Evolutionary conservation across 805 yeast species (phyloP).

Genomic region (Cyberlindnera japonica): DNA sequence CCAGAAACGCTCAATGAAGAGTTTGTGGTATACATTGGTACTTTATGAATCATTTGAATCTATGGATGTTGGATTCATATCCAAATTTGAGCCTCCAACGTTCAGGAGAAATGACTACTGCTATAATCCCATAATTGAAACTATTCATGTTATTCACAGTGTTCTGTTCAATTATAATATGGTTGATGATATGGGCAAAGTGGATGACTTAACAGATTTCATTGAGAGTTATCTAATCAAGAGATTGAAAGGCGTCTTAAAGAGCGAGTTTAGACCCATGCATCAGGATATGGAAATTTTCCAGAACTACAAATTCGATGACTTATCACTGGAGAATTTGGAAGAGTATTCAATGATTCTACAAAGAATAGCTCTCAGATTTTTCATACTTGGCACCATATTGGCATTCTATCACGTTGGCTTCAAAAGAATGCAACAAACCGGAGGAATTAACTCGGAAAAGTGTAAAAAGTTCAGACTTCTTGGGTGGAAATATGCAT

Average conservation of each 20-base stretch:
- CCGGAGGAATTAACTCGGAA: slow-evolving; percentile 9
- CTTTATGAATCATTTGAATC: slow-evolving; percentile 16
- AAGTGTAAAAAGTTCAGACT: slow-evolving; percentile 5
- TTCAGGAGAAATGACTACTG: slow-evolving; percentile 17
- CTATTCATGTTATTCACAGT: slow-evolving; percentile 15
- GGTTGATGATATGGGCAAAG: slow-evolving; percentile 19
- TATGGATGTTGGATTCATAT: slow-evolving; percentile 18
- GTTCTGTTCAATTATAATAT: slow-evolving; percentile 16
- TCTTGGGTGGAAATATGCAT: slow-evolving; percentile 15
- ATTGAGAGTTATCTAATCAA: slow-evolving; percentile 11
- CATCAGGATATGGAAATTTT: slow-evolving; percentile 7
- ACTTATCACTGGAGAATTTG: slow-evolving; percentile 8
- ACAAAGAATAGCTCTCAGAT: slow-evolving; percentile 14
- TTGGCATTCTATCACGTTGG: slow-evolving; percentile 16
- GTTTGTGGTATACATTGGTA: slow-evolving; percentile 17
- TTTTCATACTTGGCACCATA: slow-evolving; percentile 8
- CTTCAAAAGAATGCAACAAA: slow-evolving; percentile 16
- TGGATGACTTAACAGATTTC: slow-evolving; percentile 14
- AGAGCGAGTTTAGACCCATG: slow-evolving; percentile 11
- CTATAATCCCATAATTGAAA: slow-evolving; percentile 14
- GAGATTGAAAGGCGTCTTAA: slow-evolving; percentile 10
- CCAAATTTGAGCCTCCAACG: slow-evolving; percentile 17
- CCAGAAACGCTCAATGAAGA: slow-evolving; percentile 14
- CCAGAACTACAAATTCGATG: slow-evolving; percentile 10
- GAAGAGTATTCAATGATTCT: slow-evolving; percentile 9